Conservation (phyloP, 1,139 yeast genomes). For the Schwanniomyces etchellsii region DNA sequence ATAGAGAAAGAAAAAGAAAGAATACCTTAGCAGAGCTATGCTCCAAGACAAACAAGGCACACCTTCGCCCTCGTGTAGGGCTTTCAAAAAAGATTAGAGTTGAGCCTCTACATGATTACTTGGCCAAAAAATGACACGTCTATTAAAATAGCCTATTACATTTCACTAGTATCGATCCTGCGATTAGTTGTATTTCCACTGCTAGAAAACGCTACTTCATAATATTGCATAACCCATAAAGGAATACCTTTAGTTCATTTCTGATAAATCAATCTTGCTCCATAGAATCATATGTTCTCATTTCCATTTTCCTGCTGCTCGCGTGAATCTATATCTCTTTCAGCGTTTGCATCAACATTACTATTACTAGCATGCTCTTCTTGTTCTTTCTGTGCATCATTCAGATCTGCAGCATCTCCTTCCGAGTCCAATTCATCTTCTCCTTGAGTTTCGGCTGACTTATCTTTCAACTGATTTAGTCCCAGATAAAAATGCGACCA, state of each 20-base stretch:
- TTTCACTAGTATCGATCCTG: not conserved
- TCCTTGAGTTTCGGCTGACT: conserved; percentile 1
- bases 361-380: conserved; percentile 1
- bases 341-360: too few species aligned
- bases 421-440: not conserved
- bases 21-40: conserved; percentile 15
- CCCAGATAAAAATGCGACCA: conserved; percentile 42
- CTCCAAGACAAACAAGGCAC: conserved; percentile 10
- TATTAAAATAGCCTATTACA: not conserved
- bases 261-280: too few species aligned
- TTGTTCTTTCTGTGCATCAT: not conserved
- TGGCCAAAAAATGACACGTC: conserved; percentile 6
- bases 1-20: conserved; percentile 4
- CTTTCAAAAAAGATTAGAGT: conserved; percentile 23
- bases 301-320: too few species aligned
- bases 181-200: not conserved
- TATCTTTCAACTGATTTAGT: conserved; percentile 18
- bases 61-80: conserved; percentile 21
- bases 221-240: too few species aligned
- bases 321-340: too few species aligned
- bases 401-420: not conserved
- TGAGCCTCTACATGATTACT: conserved; percentile 26
- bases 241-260: too few species aligned
- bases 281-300: too few species aligned
- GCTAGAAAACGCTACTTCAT: too few species aligned